Evolutionary conservation across 106 monocot species (phyloP).

Genomic region (Allium fistulosum): DNA sequence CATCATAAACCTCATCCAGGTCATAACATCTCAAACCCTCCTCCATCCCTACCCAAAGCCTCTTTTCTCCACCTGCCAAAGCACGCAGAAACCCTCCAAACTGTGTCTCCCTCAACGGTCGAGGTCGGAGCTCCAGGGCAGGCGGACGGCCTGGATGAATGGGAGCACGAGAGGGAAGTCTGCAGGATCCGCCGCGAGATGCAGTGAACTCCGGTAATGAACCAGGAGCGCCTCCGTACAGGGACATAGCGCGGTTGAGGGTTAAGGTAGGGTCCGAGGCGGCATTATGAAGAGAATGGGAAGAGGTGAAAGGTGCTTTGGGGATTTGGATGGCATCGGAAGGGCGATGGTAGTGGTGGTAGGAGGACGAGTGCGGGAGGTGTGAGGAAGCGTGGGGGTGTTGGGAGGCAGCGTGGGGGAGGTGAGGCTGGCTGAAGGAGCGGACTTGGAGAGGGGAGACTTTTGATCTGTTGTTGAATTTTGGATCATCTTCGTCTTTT

Average conservation of each 20-base stretch:
- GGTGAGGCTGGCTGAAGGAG: slow-evolving; percentile 8
- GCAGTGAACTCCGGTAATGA: slow-evolving; percentile 77
- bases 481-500: slow-evolving; percentile 4
- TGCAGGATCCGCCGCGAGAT: slow-evolving; percentile 58
- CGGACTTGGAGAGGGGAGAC: background rate
- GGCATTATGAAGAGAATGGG: background rate
- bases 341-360: background rate
- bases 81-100: slow-evolving; percentile 65
- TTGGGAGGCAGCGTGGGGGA: background rate
- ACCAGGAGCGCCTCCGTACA: slow-evolving; percentile 36
- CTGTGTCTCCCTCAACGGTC: slow-evolving; percentile 87
- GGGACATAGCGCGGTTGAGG: slow-evolving; percentile 47
- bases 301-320: background rate
- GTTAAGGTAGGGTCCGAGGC: slow-evolving; percentile 19
- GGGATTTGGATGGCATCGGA: slow-evolving; percentile 5
- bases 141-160: slow-evolving; percentile 72
- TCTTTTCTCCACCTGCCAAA: slow-evolving; percentile 24
- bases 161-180: slow-evolving; percentile 55
- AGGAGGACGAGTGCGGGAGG: background rate
- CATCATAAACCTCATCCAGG: slow-evolving; percentile 32
- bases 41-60: slow-evolving; percentile 79
- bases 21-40: slow-evolving; percentile 71
- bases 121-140: slow-evolving; percentile 66
- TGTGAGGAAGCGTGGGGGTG: background rate
- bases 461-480: background rate